A percentile compares a stretch with the other conserved stretches of the same genome.
Conservation (phyloP, 2,329 filamentous ascomycete species). For the Trichoderma oligosporum region DNA sequence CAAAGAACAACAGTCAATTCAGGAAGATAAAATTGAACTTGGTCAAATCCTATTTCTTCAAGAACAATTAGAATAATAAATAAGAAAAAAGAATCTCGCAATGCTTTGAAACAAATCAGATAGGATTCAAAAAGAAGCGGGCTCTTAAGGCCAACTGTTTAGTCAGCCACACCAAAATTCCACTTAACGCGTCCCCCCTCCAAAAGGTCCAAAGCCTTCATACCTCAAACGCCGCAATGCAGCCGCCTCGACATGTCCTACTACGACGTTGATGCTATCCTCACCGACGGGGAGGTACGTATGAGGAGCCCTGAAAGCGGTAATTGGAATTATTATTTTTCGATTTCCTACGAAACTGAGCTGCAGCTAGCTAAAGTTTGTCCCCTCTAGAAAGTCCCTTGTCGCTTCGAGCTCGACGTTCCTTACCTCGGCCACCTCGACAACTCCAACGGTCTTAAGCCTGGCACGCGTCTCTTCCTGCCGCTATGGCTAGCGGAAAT, state of each 20-base stretch:
- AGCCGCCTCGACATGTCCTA: conserved; percentile 60
- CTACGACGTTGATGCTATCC: conserved; percentile 79
- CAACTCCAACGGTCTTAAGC: conserved; percentile 71
- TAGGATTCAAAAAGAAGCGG: no score
- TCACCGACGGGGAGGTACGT: conserved; percentile 76
- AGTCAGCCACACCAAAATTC: not conserved
- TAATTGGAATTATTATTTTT: no score
- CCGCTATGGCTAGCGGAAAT: conserved; percentile 95
- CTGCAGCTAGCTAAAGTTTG: not conserved
- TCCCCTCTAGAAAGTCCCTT: conserved; percentile 75
- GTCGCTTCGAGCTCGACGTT: conserved; percentile 88
- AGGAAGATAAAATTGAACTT: no score
- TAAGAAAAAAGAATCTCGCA: no score
- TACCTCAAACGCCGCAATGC: conserved; percentile 12
- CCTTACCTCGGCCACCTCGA: conserved; percentile 85
- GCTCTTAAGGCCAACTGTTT: no score
- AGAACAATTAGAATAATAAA: no score
- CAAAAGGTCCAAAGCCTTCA: not conserved
- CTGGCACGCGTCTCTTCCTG: conserved; percentile 74
- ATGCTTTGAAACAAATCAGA: no score
- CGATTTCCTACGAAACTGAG: conserved; percentile 2
- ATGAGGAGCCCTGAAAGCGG: no score
- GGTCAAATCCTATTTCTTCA: no score
- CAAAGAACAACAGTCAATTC: no score
- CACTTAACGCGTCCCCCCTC: not conserved